These are phyloP conservation scores for Zasmidium cellare DNA, from an alignment of 2,329 filamentous ascomycete genomes.

Conservation along the genomic window DNA sequence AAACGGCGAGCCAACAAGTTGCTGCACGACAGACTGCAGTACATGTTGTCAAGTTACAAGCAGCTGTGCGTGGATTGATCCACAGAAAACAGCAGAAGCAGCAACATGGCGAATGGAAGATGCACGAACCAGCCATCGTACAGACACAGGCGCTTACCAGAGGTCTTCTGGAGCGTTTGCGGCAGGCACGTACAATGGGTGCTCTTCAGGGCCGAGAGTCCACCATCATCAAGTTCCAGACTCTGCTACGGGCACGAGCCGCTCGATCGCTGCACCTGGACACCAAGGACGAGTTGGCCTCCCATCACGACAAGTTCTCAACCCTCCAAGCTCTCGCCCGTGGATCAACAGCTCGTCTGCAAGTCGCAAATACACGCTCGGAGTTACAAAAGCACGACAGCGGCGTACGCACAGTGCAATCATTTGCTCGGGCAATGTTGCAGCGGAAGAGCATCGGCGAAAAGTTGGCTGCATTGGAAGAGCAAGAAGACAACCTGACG, in stretches of 20 bases:
- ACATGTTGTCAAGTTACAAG: slow-evolving; percentile 53
- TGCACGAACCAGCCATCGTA: slow-evolving; percentile 27
- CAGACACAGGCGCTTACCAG: slow-evolving; percentile 44
- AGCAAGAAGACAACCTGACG: slow-evolving; percentile 57
- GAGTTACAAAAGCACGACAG: slow-evolving; percentile 47
- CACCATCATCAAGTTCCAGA: slow-evolving; percentile 60
- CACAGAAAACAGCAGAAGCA: slow-evolving; percentile 49
- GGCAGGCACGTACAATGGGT: slow-evolving; percentile 29
- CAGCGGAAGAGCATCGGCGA: slow-evolving; percentile 45
- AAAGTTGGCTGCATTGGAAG: slow-evolving; percentile 56
- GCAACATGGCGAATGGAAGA: slow-evolving; percentile 30
- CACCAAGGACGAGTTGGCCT: slow-evolving; percentile 30
- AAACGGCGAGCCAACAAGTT: slow-evolving; percentile 58
- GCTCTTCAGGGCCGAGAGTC: slow-evolving; percentile 37
- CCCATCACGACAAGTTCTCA: slow-evolving; percentile 16
- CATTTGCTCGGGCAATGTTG: slow-evolving; percentile 51
- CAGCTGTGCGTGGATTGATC: slow-evolving; percentile 65
- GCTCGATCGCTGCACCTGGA: slow-evolving; percentile 42
- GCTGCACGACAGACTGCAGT: slow-evolving; percentile 59
- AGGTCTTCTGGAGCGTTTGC: slow-evolving; percentile 42
- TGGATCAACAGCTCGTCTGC: slow-evolving; percentile 27
- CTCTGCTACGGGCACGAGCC: slow-evolving; percentile 64
- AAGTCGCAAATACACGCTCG: slow-evolving; percentile 27
- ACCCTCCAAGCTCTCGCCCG: slow-evolving; percentile 44
- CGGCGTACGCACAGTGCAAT: slow-evolving; percentile 52